Conservation (phyloP, 2,329 filamentous ascomycete genomes). For the Pestalotiopsis sp. region DNA sequence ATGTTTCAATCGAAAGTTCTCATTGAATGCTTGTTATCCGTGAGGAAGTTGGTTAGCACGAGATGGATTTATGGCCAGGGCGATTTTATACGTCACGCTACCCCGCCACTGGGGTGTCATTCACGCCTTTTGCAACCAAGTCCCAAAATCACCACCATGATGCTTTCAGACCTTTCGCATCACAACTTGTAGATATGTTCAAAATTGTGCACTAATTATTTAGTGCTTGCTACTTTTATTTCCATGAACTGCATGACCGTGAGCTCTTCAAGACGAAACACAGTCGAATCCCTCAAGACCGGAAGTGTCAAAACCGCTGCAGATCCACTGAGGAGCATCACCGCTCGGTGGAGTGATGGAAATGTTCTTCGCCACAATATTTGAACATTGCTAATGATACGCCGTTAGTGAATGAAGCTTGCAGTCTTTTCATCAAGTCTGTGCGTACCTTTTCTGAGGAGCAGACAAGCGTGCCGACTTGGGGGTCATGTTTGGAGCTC, state of each 20-base stretch:
- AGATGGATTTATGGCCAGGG: not conserved
- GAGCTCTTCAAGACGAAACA: slow-evolving; percentile 1
- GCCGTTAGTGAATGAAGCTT: not conserved
- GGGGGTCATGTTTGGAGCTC: slow-evolving; percentile 42
- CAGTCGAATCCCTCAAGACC: slow-evolving; percentile 13
- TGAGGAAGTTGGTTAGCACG: not conserved
- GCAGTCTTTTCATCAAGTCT: not conserved
- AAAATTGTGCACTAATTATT: no score
- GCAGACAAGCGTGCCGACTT: slow-evolving; percentile 50
- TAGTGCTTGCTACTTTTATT: no score
- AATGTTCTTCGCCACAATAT: slow-evolving; percentile 12
- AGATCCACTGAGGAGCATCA: slow-evolving; percentile 7
- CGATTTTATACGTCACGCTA: not conserved
- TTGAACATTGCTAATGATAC: slow-evolving; percentile 9
- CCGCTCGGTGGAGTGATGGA: slow-evolving; percentile 13
- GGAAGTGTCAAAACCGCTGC: slow-evolving; percentile 13
- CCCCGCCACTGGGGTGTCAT: not conserved
- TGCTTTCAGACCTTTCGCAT: no score
- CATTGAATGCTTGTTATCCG: not conserved
- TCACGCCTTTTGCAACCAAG: not conserved
- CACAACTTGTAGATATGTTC: no score
- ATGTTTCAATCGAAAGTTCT: not conserved
- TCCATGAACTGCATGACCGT: no score
- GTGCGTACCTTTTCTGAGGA: slow-evolving; percentile 48
- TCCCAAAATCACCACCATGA: not conserved